Evolutionary conservation across 1,284 basidiomycete species (phyloP), one percentile per base, ranked within the genome.

Genomic region (Chondrostereum purpureum): DNA sequence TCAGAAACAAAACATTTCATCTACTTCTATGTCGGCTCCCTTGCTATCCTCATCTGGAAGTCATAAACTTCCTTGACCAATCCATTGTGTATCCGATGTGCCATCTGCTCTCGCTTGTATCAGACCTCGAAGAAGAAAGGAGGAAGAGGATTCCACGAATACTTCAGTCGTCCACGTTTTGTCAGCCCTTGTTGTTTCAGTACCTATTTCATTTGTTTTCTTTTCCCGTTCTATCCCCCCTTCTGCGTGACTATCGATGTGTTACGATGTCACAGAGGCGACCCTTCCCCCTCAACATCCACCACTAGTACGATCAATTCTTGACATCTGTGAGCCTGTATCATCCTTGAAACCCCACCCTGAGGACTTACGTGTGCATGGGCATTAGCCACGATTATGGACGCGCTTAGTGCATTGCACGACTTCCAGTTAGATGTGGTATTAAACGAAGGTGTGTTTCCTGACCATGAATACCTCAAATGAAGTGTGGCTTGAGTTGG

Each of bases 1-100:
- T 43, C 39, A 94, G 92, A 95, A 78, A 92, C 92, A 53, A 93
- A 92, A 65, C 88, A 95, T 64, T 96, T 96, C 70, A 92, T 96
- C 70, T 96, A 95, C 76, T 94, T 94, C 70, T 94, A 94, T 73
- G 76, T 94, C 60, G 90, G 89, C 46, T 73, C 81, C 27, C 82
- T 92, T 53, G 92, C 92, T 49, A 80, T 95, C 67, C 82, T 95
- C 65, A 84, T 95, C 68, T 95, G 92, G 92, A 94, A 93, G 72
- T 92, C 89, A 70, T 90, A 70, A 70, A 66, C 44, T 35, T 20
- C 14, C 44, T 44, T 27, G 45, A 36, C 48, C 27, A 8, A 31
- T 31, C 27, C 27, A 31, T 31, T n/a, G n/a, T n/a, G n/a, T n/a
- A n/a, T n/a, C n/a, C n/a, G 46, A 46, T 39, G 43, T 35, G 42